Base-by-base conservation (phyloP, 2,329 filamentous ascomycete species). In the Myriosclerotinia curreyana region DNA sequence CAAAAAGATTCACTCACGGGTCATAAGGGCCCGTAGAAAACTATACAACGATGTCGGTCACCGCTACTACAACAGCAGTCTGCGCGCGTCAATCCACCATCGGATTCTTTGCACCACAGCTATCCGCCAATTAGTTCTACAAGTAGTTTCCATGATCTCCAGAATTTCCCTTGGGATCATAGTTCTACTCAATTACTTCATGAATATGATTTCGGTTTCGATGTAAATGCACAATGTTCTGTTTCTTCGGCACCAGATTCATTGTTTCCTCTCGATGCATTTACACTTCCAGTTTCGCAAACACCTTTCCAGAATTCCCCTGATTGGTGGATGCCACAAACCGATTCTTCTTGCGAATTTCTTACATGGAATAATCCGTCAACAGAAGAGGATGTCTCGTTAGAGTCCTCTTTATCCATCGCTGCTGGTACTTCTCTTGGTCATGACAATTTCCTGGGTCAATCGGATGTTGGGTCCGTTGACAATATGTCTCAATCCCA, bases 1-100 rank as follows among this genome's bases (percentile, higher is more conserved):
- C 28, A 34, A 46, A 11, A 58, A 50, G 9, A 11, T 53, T 53
- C 25, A 48, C 34, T 44, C 31, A 69, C 69, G 69, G 69, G 69
- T 71, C 69, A 44, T 15, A 48, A 54, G 38, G 68, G 68, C 68
- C 69, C 68, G 66, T 70, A 64, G n/a, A 48, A 66, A 67, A 66
- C 62, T 63, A 70, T 71, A 66, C 68, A 66, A 63, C 60, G 44
- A 69, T 71, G 67, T 36, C 62, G 31, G 42, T 46, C 52, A n/a
- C 66, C 50, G 67, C 62, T 44, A 44, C 50, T 44, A 60, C 62
- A 62, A 62, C 58, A 42, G 53, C 59, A 54, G 38, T 0, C 14
- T 22, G 54, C n/a, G 58, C 53, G 31, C 49, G 62, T 25, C 64
- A 62, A 53, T 34, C n/a, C 61, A 31, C 25, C 46, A 25, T 31